Conservation (phyloP, 129 eudicot species). For the Chrysanthemum lavandulifolium region DNA sequence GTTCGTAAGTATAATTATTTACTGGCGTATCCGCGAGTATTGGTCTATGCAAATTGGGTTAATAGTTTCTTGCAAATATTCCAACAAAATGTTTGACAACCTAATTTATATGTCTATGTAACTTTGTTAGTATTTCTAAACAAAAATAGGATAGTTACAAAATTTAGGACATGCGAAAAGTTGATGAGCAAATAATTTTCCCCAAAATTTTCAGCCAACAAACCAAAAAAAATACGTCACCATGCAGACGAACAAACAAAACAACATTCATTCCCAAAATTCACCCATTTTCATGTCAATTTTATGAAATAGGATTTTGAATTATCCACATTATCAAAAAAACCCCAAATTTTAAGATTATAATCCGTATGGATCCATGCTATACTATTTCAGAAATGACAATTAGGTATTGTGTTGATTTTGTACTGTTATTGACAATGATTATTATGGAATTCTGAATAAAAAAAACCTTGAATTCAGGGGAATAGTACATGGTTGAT, state of each 20-base stretch:
- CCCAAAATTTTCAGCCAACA: slow-evolving; percentile 19
- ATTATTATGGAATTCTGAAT: not conserved
- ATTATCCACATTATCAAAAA: slow-evolving; percentile 13
- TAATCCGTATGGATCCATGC: not conserved
- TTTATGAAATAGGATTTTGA: slow-evolving; percentile 23
- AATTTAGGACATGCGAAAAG: slow-evolving; percentile 17
- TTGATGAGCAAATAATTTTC: slow-evolving; percentile 10
- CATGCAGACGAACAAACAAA: slow-evolving; percentile 24
- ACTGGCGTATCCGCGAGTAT: too few relatives aligned
- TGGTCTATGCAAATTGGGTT: too few relatives aligned
- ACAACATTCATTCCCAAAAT: not conserved
- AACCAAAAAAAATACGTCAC: slow-evolving; percentile 20
- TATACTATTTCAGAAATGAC: slow-evolving; percentile 5
- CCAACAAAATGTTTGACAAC: too few relatives aligned
- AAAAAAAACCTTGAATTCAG: slow-evolving; percentile 6
- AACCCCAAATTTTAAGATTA: not conserved
- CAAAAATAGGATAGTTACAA: not conserved
- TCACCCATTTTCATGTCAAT: slow-evolving; percentile 17
- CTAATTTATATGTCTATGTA: too few relatives aligned
- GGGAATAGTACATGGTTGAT: slow-evolving; percentile 10
- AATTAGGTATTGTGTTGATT: slow-evolving; percentile 12
- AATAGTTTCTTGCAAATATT: too few relatives aligned
- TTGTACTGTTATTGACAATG: not conserved
- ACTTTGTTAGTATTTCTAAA: too few relatives aligned
- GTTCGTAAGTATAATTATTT: too few relatives aligned